phyloP scores from a whole-genome alignment of 208 protist genomes.

The Acanthamoeba sp. region DNA sequence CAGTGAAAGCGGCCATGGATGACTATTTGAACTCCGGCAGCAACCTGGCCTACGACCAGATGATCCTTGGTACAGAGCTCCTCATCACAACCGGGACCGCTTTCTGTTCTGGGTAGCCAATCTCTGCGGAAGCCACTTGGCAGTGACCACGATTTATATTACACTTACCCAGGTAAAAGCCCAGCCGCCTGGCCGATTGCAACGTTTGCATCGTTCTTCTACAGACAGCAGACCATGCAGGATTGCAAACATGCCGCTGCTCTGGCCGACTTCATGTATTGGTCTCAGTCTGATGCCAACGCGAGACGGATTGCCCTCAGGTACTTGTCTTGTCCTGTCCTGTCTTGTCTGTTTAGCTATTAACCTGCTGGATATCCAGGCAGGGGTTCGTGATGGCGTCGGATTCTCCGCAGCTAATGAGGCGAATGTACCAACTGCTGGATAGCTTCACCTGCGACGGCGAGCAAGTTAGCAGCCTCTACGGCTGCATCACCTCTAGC shows the following conservation, averaged over 20 bases:
- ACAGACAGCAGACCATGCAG: neutral
- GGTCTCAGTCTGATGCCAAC: neutral
- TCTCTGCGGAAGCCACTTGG: no score
- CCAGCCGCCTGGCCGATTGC: no score
- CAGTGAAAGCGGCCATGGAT: neutral
- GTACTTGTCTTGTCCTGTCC: neutral
- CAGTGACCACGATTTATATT: no score
- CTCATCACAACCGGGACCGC: no score
- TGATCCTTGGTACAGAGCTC: neutral
- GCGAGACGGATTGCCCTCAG: neutral
- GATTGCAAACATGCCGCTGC: neutral
- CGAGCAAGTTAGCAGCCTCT: neutral
- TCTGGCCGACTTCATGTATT: neutral
- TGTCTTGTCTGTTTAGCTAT: neutral
- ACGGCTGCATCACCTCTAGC: neutral
- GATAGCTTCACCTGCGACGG: neutral
- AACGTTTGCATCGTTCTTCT: neutral
- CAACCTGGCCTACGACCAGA: neutral
- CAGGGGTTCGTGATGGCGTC: neutral
- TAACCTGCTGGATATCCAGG: neutral
- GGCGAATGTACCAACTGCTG: neutral
- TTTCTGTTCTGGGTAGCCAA: no score
- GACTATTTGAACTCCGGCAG: neutral
- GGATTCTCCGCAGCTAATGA: neutral
- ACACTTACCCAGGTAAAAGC: no score